Conservation (phyloP, 2,329 filamentous ascomycete genomes). For the Arthroderma sp. region DNA sequence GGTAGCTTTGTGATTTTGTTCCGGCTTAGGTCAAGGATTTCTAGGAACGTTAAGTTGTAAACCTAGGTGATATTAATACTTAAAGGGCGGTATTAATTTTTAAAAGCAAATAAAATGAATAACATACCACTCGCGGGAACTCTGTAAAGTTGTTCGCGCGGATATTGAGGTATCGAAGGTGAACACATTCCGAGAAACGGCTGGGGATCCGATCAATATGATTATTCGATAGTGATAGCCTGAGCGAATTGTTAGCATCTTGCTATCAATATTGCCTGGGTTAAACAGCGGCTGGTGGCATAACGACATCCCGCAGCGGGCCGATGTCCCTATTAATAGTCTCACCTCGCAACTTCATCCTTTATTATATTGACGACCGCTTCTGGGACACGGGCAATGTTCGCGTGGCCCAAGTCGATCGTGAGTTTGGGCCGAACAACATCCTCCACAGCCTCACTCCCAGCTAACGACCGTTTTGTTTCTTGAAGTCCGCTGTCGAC, state of each 20-base stretch:
- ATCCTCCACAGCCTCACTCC: constrained; percentile 35
- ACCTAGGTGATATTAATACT: constrained; percentile 44
- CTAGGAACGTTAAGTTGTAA: constrained; percentile 71
- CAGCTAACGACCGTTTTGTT: constrained; percentile 37
- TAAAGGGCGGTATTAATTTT: not conserved
- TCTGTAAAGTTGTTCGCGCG: constrained; percentile 42
- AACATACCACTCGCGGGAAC: constrained; percentile 52
- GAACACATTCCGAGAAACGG: constrained; percentile 38
- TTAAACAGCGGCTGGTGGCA: not conserved
- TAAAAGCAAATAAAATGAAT: not conserved
- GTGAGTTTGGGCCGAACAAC: constrained; percentile 40
- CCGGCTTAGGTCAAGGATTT: constrained; percentile 83
- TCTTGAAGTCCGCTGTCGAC: constrained; percentile 39
- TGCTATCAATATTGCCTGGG: not conserved
- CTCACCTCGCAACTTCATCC: constrained; percentile 41
- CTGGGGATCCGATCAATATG: constrained; percentile 39
- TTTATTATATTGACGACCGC: constrained; percentile 42
- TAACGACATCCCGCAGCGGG: not conserved
- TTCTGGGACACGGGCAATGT: constrained; percentile 38
- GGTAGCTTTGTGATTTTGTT: constrained; percentile 73
- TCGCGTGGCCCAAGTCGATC: constrained; percentile 40
- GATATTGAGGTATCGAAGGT: constrained; percentile 41
- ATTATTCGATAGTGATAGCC: constrained; percentile 41
- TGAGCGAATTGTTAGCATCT: constrained; percentile 16
- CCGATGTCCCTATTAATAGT: not conserved